Percentiles rank a stretch among this genome's conserved stretches.
Conservation (phyloP, 2,329 filamentous ascomycete species). For the Colletotrichum abscissum region DNA sequence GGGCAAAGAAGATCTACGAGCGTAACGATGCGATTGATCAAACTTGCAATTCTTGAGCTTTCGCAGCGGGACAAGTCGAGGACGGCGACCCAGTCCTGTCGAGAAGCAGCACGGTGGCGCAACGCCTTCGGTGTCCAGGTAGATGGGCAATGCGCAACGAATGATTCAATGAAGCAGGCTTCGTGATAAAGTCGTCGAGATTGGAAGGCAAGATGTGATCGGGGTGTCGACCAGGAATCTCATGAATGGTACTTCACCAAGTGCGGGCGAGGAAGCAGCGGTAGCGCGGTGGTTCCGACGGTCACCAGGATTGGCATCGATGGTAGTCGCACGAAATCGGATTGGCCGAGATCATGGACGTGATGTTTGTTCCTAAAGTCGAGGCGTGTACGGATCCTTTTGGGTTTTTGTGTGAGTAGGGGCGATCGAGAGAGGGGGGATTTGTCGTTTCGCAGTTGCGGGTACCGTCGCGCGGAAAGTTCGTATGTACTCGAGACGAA, state of each 20-base stretch:
- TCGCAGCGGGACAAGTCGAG: conserved; percentile 26
- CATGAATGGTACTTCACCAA: conserved; percentile 20
- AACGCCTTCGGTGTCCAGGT: not conserved
- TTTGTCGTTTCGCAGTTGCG: conserved; percentile 35
- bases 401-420: not conserved
- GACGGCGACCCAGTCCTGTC: conserved; percentile 30
- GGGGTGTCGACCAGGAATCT: conserved; percentile 3
- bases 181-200: conserved; percentile 3
- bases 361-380: not conserved
- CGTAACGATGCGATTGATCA: conserved; percentile 14
- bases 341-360: conserved; percentile 8
- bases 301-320: conserved; percentile 24
- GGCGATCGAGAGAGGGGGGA: conserved; percentile 7
- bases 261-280: conserved; percentile 17
- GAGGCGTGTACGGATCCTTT: conserved; percentile 3
- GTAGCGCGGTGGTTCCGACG: conserved; percentile 7
- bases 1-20: conserved; percentile 37
- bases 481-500: conserved; percentile 32
- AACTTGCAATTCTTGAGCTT: not conserved
- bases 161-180: not conserved
- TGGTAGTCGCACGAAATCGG: conserved; percentile 9
- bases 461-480: conserved; percentile 33
- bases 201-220: conserved; percentile 14
- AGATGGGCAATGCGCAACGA: conserved; percentile 10
- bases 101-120: conserved; percentile 14